Base-by-base conservation (phyloP, 768 basidiomycete species). In the Agaricus subrufescens region DNA sequence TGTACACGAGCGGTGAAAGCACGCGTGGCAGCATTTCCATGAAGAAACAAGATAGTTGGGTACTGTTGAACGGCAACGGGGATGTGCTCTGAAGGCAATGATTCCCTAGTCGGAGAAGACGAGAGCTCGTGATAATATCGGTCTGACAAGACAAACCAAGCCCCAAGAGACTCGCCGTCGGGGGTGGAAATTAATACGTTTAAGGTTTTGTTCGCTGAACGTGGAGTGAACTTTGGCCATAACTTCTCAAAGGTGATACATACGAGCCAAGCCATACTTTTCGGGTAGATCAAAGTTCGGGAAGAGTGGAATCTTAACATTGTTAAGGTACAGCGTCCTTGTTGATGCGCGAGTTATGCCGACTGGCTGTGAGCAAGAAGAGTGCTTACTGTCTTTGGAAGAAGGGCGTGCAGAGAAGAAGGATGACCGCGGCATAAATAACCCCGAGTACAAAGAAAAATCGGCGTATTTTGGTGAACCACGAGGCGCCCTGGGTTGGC, bases 21-120 rank as follows among this genome's bases (percentile, higher is more conserved):
- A 14, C 95, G 83, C 0, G 89, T 93, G 0, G 77, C 94, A 0
- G 86, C 87, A 59, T 96, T 96, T 9, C 96, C 96, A 60, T 98
- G 96, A 43, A 95, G 76, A 71, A 90, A 96, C n/a, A 98, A 75
- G n/a, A 96, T 73, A 0, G 89, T 94, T 0, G 92, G 92, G 27
- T 78, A 69, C 1, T 71, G 60, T 11, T 71, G 69, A 15, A 94
- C 69, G 1, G 91, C 87, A 19, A 72, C 60, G 14, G 75, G 65
- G 37, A 92, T 73, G 43, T 78, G 75, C 2, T 71, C 63, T 15
- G 64, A 59, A 3, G 76, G 71, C 25, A 79, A 71, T 5, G 67
- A 52, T 2, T 78, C 71, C 2, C 70, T 63, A n/a, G 63, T 60
- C 2, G 76, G 71, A 27, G 78, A 70, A 5, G 66, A 46, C 3